Percentiles rank a stretch among this genome's conserved stretches.
phyloP scores from a whole-genome alignment of 345 rosid genomes.

The Firmiana major region DNA sequence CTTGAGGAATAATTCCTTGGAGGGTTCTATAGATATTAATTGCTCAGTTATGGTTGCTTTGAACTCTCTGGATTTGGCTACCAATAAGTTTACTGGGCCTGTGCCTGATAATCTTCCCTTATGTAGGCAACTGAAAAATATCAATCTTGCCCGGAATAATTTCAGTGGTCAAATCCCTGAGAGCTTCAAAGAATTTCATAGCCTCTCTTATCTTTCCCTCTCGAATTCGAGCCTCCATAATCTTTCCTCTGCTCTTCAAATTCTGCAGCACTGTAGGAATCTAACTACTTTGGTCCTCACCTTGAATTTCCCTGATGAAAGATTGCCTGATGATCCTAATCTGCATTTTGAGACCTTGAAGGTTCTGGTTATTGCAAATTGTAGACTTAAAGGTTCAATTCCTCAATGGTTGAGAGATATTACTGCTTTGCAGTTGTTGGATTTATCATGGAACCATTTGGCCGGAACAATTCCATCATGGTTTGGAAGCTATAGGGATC shows the following conservation, averaged over 20 bases:
- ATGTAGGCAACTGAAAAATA: constrained; percentile 44
- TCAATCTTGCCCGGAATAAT: constrained; percentile 61
- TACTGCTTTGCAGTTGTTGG: constrained; percentile 57
- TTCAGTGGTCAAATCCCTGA: constrained; percentile 57
- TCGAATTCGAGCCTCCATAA: constrained; percentile 51
- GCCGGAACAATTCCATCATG: constrained; percentile 47
- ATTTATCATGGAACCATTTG: constrained; percentile 74
- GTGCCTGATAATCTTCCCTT: constrained; percentile 51
- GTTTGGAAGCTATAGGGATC: constrained; percentile 37
- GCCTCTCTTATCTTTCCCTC: constrained; percentile 57
- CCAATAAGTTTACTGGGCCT: constrained; percentile 44
- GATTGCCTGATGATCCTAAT: constrained; percentile 41
- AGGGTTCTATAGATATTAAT: constrained; percentile 45
- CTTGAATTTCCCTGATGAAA: constrained; percentile 54
- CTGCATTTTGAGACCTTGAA: constrained; percentile 51
- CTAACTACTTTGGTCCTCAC: constrained; percentile 63
- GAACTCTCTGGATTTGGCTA: constrained; percentile 57
- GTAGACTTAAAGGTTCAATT: constrained; percentile 53
- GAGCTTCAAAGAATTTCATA: constrained; percentile 46
- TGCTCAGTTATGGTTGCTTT: constrained; percentile 54
- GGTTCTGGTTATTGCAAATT: constrained; percentile 56
- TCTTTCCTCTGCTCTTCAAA: constrained; percentile 47
- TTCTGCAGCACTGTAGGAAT: constrained; percentile 59
- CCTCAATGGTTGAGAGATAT: constrained; percentile 60
- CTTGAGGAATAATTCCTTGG: constrained; percentile 62